A percentile compares a stretch with the other conserved stretches of the same genome.
Conservation (phyloP, 2,329 filamentous ascomycete genomes). For the Penicillium italicum region DNA sequence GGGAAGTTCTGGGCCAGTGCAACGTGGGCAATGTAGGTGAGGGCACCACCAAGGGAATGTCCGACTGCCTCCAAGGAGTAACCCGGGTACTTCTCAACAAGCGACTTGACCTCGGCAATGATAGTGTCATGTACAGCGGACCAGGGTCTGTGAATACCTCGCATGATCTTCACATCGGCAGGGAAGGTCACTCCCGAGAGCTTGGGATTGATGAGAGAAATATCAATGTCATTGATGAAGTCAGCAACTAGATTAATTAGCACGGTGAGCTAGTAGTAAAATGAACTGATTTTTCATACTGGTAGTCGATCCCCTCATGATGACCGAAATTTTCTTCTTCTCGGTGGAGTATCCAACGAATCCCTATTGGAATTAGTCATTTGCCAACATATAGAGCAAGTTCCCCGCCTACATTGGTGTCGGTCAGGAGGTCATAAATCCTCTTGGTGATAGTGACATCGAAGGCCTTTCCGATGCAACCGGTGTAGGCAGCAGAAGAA, state of each 20-base stretch:
- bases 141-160: constrained; percentile 28
- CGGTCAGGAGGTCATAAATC: constrained; percentile 22
- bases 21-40: constrained; percentile 34
- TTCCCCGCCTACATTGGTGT: constrained; percentile 20
- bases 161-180: constrained; percentile 27
- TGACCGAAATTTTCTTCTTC: constrained; percentile 28
- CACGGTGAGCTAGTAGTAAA: neutral
- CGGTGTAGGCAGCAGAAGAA: constrained; percentile 31
- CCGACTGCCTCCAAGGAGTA: constrained; percentile 31
- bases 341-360: constrained; percentile 28
- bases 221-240: constrained; percentile 29
- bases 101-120: constrained; percentile 27
- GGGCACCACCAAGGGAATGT: constrained; percentile 31
- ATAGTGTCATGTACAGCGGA: constrained; percentile 28
- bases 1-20: constrained; percentile 33
- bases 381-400: neutral
- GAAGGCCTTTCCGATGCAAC: constrained; percentile 26
- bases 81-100: constrained; percentile 27
- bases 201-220: constrained; percentile 20
- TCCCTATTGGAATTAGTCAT: constrained; percentile 15
- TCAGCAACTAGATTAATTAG: constrained; percentile 14
- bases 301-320: constrained; percentile 32
- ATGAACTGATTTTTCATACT: constrained; percentile 8
- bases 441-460: constrained; percentile 32
- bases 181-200: constrained; percentile 31